Evolutionary conservation across 305 asterid genomes (phyloP).

Genomic region (Fraxinus velutina): DNA sequence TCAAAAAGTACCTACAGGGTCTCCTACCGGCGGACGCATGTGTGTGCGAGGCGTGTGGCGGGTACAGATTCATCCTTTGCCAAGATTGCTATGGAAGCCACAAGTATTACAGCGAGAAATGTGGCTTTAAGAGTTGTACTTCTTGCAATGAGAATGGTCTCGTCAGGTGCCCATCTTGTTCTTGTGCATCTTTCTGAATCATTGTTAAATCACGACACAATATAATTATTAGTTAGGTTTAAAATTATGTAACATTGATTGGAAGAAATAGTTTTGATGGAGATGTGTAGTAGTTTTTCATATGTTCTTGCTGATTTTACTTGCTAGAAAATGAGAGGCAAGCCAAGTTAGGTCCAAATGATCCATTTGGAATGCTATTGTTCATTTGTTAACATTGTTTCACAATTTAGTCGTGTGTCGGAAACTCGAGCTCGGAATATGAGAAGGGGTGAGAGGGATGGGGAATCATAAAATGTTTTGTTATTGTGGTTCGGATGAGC

Average conservation of each 20-base stretch:
- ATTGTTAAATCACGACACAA: conserved; percentile 9
- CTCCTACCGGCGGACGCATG: conserved; percentile 46
- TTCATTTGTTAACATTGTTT: conserved; percentile 11
- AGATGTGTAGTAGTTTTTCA: conserved; percentile 10
- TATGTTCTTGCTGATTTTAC: conserved; percentile 25
- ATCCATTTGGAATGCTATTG: conserved; percentile 5
- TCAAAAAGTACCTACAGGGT: conserved; percentile 61
- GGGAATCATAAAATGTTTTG: conserved; percentile 10
- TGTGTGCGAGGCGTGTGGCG: conserved; percentile 78
- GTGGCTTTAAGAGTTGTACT: conserved; percentile 70
- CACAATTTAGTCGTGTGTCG: conserved; percentile 14
- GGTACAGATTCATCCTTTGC: conserved; percentile 68
- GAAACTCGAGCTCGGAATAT: background rate
- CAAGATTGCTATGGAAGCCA: conserved; percentile 73
- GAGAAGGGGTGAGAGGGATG: background rate
- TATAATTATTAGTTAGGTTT: conserved; percentile 5
- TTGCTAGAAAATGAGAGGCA: background rate
- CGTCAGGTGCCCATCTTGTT: conserved; percentile 94
- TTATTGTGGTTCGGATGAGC: background rate
- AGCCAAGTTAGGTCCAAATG: background rate
- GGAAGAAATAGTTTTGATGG: background rate
- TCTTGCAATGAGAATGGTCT: conserved; percentile 89
- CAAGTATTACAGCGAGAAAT: conserved; percentile 66
- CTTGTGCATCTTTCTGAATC: conserved; percentile 41
- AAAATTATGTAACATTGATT: background rate